Percentiles rank a stretch among this genome's conserved stretches.
phyloP scores from a whole-genome alignment of 2,329 filamentous ascomycete genomes.

The Fusarium sp. region DNA sequence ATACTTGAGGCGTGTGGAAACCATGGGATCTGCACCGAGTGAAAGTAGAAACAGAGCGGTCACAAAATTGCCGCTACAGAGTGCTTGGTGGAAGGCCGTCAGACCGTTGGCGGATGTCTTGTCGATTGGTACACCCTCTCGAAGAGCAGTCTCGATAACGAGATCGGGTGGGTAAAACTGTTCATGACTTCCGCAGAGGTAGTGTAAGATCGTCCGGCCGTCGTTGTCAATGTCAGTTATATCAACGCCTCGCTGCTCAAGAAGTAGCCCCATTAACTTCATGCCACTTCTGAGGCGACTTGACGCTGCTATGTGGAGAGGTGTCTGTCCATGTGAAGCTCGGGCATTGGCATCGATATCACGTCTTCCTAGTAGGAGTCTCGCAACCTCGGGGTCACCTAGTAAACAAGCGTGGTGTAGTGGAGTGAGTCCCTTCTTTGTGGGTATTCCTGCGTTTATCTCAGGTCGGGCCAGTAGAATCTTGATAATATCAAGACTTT shows the following conservation, averaged over 20 bases:
- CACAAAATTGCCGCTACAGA: background rate
- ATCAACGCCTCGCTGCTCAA: background rate
- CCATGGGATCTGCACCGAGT: slow-evolving; percentile 14
- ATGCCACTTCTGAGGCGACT: background rate
- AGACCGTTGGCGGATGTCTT: slow-evolving; percentile 1
- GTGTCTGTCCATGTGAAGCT: slow-evolving; percentile 1
- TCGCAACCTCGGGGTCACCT: slow-evolving; percentile 1
- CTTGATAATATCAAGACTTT: slow-evolving; percentile 15
- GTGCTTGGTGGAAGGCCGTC: slow-evolving; percentile 10
- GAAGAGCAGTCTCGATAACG: slow-evolving; percentile 7
- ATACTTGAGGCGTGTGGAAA: slow-evolving; percentile 14
- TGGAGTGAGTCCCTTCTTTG: background rate
- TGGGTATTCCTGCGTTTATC: background rate
- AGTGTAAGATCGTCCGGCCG: slow-evolving; percentile 15
- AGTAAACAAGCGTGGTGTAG: slow-evolving; percentile 11
- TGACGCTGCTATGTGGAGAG: slow-evolving; percentile 18
- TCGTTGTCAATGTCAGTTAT: slow-evolving; percentile 3
- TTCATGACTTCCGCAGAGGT: background rate
- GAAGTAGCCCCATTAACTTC: slow-evolving; percentile 9
- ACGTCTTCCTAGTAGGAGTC: slow-evolving; percentile 10
- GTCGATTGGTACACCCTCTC: slow-evolving; percentile 9
- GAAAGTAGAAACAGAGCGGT: slow-evolving; percentile 7
- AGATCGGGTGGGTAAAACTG: background rate
- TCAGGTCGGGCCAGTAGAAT: slow-evolving; percentile 2
- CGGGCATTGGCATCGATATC: slow-evolving; percentile 8